Conservation (phyloP, 1,284 basidiomycete genomes). For the Rhodotorula sp. region DNA sequence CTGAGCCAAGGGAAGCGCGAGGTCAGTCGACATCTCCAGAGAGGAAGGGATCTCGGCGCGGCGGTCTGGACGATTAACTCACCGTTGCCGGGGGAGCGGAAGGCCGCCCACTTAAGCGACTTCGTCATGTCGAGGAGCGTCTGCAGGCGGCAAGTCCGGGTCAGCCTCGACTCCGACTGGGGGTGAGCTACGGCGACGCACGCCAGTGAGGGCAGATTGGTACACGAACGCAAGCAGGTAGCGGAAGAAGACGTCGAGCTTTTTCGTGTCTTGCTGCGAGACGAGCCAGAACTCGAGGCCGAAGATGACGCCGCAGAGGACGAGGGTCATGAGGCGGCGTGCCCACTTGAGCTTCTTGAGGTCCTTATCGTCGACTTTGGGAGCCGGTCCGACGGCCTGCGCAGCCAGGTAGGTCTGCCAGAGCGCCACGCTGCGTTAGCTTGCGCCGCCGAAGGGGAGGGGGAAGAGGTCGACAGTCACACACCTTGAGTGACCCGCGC, state of each 20-base stretch:
- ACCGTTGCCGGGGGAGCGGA: slow-evolving; percentile 15
- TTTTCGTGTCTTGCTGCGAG: background rate
- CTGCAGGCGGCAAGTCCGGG: background rate
- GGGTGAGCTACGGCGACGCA: background rate
- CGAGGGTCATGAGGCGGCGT: background rate
- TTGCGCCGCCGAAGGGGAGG: background rate
- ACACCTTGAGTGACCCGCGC: slow-evolving; percentile 18
- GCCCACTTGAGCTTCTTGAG: slow-evolving; percentile 6
- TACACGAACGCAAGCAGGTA: slow-evolving; percentile 10
- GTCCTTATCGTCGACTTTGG: slow-evolving; percentile 8
- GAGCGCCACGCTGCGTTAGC: background rate
- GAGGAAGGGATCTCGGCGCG: background rate
- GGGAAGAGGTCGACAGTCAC: background rate
- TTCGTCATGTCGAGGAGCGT: slow-evolving; percentile 16
- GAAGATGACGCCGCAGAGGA: slow-evolving; percentile 1
- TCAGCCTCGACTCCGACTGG: background rate
- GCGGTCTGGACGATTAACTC: background rate
- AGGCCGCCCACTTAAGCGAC: slow-evolving; percentile 8
- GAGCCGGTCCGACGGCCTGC: slow-evolving; percentile 4
- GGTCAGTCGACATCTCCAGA: background rate
- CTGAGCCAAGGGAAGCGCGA: background rate
- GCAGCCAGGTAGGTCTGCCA: slow-evolving; percentile 26
- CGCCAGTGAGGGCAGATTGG: slow-evolving; percentile 9
- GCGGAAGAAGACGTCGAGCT: slow-evolving; percentile 16
- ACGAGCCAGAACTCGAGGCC: slow-evolving; percentile 25